These are phyloP conservation scores for Lodderomyces jiufengensis DNA, from an alignment of 1,139 yeast species.

Conservation along the genomic window DNA sequence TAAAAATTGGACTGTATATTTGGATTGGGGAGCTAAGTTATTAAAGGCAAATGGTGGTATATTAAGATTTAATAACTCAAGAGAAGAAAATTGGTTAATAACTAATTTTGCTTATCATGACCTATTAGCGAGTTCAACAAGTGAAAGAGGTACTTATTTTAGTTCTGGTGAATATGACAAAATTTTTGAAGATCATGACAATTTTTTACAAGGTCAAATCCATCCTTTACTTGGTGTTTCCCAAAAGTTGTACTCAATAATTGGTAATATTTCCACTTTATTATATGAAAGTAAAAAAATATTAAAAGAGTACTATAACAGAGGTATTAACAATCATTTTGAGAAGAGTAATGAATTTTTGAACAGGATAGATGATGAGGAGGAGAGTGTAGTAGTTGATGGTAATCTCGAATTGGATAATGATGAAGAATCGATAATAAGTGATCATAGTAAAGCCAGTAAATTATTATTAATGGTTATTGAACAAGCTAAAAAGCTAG, in stretches of 20 bases:
- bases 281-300: constrained; percentile 48
- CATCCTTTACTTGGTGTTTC: constrained; percentile 76
- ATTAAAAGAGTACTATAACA: constrained; percentile 17
- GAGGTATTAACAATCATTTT: constrained; percentile 6
- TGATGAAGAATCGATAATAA: constrained; percentile 19
- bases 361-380: constrained; percentile 1
- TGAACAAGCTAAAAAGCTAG: constrained; percentile 43
- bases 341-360: constrained; percentile 1
- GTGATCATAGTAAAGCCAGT: constrained; percentile 26
- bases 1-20: constrained; percentile 59
- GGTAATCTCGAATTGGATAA: constrained; percentile 16
- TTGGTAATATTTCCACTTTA: constrained; percentile 67
- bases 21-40: constrained; percentile 59
- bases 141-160: constrained; percentile 57
- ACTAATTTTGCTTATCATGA: constrained; percentile 86
- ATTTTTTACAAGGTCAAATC: constrained; percentile 37
- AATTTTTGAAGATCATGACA: constrained; percentile 40
- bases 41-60: constrained; percentile 59
- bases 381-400: constrained; percentile 5
- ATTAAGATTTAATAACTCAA: constrained; percentile 48
- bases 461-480: constrained; percentile 24
- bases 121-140: constrained; percentile 58
- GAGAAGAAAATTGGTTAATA: constrained; percentile 67
- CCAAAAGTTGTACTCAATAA: constrained; percentile 57
- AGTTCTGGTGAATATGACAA: constrained; percentile 54